phyloP scores from a whole-genome alignment of 2,329 filamentous ascomycete genomes.

The Huntiella decipiens region DNA sequence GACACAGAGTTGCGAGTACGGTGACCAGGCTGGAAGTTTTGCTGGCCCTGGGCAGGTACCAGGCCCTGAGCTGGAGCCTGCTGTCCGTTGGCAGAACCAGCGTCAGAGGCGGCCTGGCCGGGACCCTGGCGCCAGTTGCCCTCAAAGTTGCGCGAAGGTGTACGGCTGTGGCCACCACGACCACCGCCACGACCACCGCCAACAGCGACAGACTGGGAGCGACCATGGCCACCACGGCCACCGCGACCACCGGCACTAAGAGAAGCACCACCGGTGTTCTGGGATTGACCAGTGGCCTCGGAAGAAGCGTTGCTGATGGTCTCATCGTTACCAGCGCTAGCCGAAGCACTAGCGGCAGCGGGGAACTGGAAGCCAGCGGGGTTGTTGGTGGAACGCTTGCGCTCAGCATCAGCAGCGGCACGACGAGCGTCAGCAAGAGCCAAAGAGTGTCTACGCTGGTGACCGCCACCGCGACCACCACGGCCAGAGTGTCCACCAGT shows the following conservation, averaged over 20 bases:
- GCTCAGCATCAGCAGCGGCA: conserved; percentile 87
- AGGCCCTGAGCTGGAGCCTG: conserved; percentile 34
- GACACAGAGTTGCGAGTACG: conserved; percentile 69
- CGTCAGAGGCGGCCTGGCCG: conserved; percentile 17
- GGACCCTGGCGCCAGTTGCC: conserved; percentile 77
- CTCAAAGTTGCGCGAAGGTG: conserved; percentile 84
- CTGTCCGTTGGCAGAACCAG: conserved; percentile 1
- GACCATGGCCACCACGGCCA: conserved; percentile 42
- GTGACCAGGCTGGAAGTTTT: conserved; percentile 83
- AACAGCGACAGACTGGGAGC: conserved; percentile 83
- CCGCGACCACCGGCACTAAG: conserved; percentile 22
- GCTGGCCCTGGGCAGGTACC: conserved; percentile 37
- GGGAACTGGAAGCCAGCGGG: conserved; percentile 86
- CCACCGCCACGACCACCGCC: conserved; percentile 46
- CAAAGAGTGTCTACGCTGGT: conserved; percentile 85
- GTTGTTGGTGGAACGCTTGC: conserved; percentile 61
- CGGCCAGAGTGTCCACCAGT: conserved; percentile 50
- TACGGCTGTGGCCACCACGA: conserved; percentile 51
- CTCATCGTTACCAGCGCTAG: conserved; percentile 35
- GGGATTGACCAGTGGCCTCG: conserved; percentile 17
- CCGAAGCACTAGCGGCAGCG: conserved; percentile 46
- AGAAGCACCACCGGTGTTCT: conserved; percentile 22
- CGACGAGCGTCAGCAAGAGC: conserved; percentile 93
- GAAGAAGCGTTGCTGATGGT: conserved; percentile 19
- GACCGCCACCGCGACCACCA: conserved; percentile 59